Evolutionary conservation across 1,284 basidiomycete species (phyloP), one percentile per base, ranked within the genome.

Genomic region (Pseudozyma sp.): DNA sequence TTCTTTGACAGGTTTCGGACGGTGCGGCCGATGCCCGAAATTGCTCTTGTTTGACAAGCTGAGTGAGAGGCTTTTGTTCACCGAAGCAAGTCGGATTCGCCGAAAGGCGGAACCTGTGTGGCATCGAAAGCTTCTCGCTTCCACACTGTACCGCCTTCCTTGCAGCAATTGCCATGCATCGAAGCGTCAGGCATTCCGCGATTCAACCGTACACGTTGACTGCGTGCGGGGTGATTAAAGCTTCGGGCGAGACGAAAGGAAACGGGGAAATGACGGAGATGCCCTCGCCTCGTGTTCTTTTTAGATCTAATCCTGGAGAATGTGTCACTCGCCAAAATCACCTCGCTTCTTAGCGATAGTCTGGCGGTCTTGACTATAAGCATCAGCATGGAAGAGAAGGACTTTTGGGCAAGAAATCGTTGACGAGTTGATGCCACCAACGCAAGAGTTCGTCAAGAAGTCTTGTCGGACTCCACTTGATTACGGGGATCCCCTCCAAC

Each of bases 11-110:
- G 25, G 25, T 31, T 65, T 70, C 68, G 68, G 68, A 54, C 54
- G 53, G 48, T 61, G 58, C 60, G 62, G 54, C 68, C 68, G 68
- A 70, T 35, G 68, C 51, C 68, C 68, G 68, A 70, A 70, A 49
- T 31, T 31, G 25, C 3, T 31, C 6, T 31, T 31, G n/a, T n/a
- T 31, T 31, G 25, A 31, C n/a, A 14, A n/a, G n/a, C 12, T 38
- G 51, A 39, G 11, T 36, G 42, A 40, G 39, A 38, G 31, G 42
- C 45, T n/a, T 25, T 56, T 44, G 43, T n/a, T n/a, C 16, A 44
- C 43, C 19, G 43, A 16, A 16, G 1, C 14, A 5, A 44, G 43
- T 52, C 35, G 19, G 25, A 39, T 39, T 53, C 39, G 52, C 21
- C 40, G 39, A 44, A 9, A 36, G 43, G 35, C 36, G 40, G 51